A percentile compares a stretch with the other conserved stretches of the same genome.
phyloP scores from a whole-genome alignment of 441 rosid genomes.

The Heliophila coronopifolia region DNA sequence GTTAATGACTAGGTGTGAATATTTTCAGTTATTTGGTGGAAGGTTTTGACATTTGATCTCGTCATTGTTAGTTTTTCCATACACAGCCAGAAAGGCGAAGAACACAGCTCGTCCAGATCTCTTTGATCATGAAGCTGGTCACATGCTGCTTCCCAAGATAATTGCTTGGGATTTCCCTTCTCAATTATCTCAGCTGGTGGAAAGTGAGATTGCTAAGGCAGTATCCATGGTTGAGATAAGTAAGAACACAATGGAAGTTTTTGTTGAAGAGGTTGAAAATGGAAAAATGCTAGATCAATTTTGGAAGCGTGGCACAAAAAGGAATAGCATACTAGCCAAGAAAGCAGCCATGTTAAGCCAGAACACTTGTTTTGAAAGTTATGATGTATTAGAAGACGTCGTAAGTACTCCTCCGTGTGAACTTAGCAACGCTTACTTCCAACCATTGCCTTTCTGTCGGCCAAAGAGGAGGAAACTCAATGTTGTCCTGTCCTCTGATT shows the following conservation, averaged over 20 bases:
- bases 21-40: background rate
- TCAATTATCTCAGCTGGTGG: constrained; percentile 62
- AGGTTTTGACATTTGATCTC: constrained; percentile 7
- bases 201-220: constrained; percentile 55
- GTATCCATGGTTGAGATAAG: constrained; percentile 42
- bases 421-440: constrained; percentile 38
- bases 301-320: constrained; percentile 33
- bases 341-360: constrained; percentile 66
- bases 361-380: constrained; percentile 44
- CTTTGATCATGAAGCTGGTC: constrained; percentile 56
- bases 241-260: constrained; percentile 26
- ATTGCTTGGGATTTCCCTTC: constrained; percentile 74
- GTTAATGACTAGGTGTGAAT: background rate
- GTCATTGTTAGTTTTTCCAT: constrained; percentile 18
- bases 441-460: constrained; percentile 37
- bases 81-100: constrained; percentile 39
- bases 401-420: constrained; percentile 28
- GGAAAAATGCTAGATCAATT: constrained; percentile 29
- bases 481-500: constrained; percentile 69
- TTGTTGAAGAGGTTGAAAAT: constrained; percentile 38
- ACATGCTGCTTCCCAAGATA: constrained; percentile 53
- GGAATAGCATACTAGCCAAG: constrained; percentile 52
- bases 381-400: constrained; percentile 38
- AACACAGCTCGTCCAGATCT: constrained; percentile 27
- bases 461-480: constrained; percentile 40